Conservation (phyloP, 768 basidiomycete genomes). For the Auricularia auricula-judae region DNA sequence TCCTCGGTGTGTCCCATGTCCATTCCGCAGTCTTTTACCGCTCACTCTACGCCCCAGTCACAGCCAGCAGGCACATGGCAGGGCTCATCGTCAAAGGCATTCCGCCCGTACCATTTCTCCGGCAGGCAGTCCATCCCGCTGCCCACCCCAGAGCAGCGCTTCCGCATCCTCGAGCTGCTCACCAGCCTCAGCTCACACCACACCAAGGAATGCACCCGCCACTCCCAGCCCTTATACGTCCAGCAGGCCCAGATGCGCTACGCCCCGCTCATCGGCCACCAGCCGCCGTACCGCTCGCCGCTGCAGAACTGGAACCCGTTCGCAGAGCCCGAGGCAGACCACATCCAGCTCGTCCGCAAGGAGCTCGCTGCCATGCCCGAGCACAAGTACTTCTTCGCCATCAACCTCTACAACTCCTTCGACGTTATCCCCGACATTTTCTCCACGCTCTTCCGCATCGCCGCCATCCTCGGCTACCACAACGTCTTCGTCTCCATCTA, state of each 20-base stretch:
- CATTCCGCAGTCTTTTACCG: too few species aligned
- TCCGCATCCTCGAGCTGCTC: conserved; percentile 76
- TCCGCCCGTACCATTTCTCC: conserved; percentile 4
- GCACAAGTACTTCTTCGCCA: conserved; percentile 99
- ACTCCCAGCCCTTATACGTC: conserved; percentile 72
- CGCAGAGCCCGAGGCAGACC: conserved; percentile 28
- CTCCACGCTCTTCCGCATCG: conserved; percentile 88
- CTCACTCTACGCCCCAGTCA: too few species aligned
- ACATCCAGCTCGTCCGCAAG: conserved; percentile 21
- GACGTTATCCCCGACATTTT: conserved; percentile 97
- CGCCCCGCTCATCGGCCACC: conserved; percentile 69
- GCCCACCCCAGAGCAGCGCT: conserved; percentile 76
- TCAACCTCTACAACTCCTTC: conserved; percentile 99
- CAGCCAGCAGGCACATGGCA: conserved; percentile 7
- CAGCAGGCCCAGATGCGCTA: conserved; percentile 85
- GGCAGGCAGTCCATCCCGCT: conserved; percentile 42
- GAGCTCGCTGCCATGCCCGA: conserved; percentile 25
- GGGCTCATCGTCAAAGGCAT: conserved; percentile 7
- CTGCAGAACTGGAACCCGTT: conserved; percentile 38
- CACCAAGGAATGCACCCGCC: conserved; percentile 83
- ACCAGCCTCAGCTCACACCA: conserved; percentile 84
- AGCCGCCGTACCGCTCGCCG: conserved; percentile 41
- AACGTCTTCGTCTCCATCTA: conserved; percentile 98
- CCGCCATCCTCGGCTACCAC: conserved; percentile 87
- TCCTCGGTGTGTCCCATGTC: background rate